phyloP scores from a whole-genome alignment of 192 early-diverging fungal genomes.

The Coemansia sp. region DNA sequence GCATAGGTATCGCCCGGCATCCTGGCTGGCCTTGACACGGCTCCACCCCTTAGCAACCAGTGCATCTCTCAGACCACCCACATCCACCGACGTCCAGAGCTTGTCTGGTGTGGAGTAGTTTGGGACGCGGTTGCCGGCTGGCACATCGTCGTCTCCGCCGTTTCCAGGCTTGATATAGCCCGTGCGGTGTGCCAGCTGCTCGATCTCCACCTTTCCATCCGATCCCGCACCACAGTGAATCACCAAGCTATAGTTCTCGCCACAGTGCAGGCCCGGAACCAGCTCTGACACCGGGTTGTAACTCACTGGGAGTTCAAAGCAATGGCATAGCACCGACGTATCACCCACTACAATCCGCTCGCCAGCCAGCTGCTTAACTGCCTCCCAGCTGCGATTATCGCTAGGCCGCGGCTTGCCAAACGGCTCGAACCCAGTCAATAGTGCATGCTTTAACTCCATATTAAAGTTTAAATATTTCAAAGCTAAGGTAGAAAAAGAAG shows the following conservation, averaged over 20 bases:
- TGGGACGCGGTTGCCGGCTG: constrained; percentile 31
- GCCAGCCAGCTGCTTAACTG: constrained; percentile 29
- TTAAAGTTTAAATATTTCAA: not conserved
- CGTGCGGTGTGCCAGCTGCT: constrained; percentile 52
- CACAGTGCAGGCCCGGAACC: constrained; percentile 48
- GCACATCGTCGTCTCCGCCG: constrained; percentile 36
- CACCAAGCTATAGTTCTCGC: constrained; percentile 47
- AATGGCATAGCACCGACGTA: constrained; percentile 26
- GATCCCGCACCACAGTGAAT: constrained; percentile 60
- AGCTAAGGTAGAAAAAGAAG: not conserved
- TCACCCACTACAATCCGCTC: constrained; percentile 10
- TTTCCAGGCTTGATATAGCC: constrained; percentile 59
- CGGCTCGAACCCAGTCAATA: constrained; percentile 57
- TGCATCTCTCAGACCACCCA: constrained; percentile 32
- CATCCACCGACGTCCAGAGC: constrained; percentile 48
- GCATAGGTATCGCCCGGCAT: constrained; percentile 63
- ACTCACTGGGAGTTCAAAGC: constrained; percentile 60
- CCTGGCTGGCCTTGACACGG: constrained; percentile 34
- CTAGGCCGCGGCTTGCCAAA: constrained; percentile 45
- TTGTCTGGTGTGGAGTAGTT: constrained; percentile 26
- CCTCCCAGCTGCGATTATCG: constrained; percentile 57
- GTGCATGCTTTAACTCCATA: constrained; percentile 27
- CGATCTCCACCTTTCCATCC: constrained; percentile 48
- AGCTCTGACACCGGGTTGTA: constrained; percentile 54
- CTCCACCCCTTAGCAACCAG: constrained; percentile 46